Evolutionary conservation across 1,139 yeast genomes (phyloP).

Genomic region (Hemisphaericaspora xylofermentans): DNA sequence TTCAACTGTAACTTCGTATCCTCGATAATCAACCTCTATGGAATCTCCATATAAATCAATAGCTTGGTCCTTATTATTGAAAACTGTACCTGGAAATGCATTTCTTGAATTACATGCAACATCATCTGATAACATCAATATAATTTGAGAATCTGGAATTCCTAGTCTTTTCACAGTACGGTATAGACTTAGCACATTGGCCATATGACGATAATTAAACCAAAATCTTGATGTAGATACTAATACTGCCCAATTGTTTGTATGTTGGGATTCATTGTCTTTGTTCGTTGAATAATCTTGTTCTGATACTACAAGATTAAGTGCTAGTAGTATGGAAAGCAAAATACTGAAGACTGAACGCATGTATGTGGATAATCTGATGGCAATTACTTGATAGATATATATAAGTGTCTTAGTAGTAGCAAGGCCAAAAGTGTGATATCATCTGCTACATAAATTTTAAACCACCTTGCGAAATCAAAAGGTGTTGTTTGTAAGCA

Average conservation of each 20-base stretch:
- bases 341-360: neutral
- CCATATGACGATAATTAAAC: slow-evolving; percentile 98
- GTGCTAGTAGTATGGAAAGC: neutral
- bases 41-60: slow-evolving; percentile 91
- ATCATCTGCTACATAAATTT: no score
- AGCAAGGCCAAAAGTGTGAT: no score
- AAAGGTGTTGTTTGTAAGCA: no score
- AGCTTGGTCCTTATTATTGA: slow-evolving; percentile 91
- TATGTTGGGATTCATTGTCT: slow-evolving; percentile 48
- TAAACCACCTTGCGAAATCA: no score
- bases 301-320: slow-evolving; percentile 1
- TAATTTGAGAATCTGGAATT: slow-evolving; percentile 96
- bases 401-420: no score
- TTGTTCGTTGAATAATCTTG: neutral
- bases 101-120: slow-evolving; percentile 96
- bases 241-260: slow-evolving; percentile 92
- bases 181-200: slow-evolving; percentile 90
- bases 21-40: slow-evolving; percentile 94
- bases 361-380: no score
- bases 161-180: slow-evolving; percentile 94
- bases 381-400: no score
- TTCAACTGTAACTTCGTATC: slow-evolving; percentile 97
- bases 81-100: slow-evolving; percentile 94
- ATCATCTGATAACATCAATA: slow-evolving; percentile 93
- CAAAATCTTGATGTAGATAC: slow-evolving; percentile 96